Conservation (phyloP, 176 grass and related monocot genomes). For the Triticum dicoccoides region DNA sequence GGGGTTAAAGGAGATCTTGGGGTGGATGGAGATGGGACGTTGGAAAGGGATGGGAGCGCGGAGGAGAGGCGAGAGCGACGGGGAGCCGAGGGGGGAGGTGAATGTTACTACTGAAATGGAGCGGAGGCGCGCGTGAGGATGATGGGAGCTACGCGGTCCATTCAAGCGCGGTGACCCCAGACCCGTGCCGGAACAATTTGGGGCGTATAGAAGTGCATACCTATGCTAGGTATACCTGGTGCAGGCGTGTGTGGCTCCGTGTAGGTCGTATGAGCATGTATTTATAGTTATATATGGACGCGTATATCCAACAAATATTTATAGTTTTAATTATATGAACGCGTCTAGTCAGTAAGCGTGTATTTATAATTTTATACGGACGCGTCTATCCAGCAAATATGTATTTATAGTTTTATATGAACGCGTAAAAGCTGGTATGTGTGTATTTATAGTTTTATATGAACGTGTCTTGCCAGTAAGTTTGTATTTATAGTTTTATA, state of each 20-base stretch:
- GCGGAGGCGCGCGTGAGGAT: slow-evolving; percentile 18
- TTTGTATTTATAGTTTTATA: too few relatives aligned
- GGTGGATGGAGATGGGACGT: slow-evolving; percentile 45
- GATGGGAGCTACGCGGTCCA: slow-evolving; percentile 21
- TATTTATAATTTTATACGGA: neutral
- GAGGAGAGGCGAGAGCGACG: slow-evolving; percentile 43
- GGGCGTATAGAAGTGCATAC: neutral
- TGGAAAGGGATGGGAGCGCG: slow-evolving; percentile 45
- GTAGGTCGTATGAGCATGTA: neutral
- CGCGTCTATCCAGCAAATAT: neutral
- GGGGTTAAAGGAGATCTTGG: slow-evolving; percentile 27
- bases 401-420: neutral
- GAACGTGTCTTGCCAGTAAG: too few relatives aligned
- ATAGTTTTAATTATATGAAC: neutral
- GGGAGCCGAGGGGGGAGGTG: slow-evolving; percentile 31
- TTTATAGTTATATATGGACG: neutral
- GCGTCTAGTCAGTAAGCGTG: neutral
- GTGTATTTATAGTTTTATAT: neutral
- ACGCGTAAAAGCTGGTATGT: too few relatives aligned
- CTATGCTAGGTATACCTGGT: neutral
- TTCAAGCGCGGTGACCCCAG: slow-evolving; percentile 49
- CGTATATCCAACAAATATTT: neutral
- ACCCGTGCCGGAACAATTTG: slow-evolving; percentile 6
- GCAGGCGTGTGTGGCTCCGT: neutral
- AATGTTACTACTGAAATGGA: slow-evolving; percentile 42